Evolutionary conservation across 2,329 filamentous ascomycete species (phyloP).

Genomic region (Taxawa tesnikishii): DNA sequence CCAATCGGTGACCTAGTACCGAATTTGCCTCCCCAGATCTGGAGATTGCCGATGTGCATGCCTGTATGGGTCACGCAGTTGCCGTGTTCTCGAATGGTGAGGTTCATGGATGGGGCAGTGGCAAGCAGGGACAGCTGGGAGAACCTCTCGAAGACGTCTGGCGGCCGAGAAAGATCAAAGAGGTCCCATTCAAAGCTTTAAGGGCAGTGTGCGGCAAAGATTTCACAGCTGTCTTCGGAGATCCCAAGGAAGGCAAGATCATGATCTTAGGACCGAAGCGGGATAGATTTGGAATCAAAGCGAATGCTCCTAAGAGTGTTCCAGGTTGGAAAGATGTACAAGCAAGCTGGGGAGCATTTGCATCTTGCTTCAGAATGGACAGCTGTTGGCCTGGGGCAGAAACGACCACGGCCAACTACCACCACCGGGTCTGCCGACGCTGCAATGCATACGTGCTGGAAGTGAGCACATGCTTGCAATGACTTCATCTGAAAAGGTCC

Average conservation of each 20-base stretch:
- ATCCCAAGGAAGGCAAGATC: conserved; percentile 44
- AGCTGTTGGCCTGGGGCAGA: conserved; percentile 64
- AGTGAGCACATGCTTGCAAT: conserved; percentile 82
- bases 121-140: conserved; percentile 75
- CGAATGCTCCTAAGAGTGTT: conserved; percentile 37
- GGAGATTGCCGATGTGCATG: conserved; percentile 52
- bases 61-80: conserved; percentile 68
- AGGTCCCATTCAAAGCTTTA: conserved; percentile 48
- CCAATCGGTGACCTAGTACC: conserved; percentile 35
- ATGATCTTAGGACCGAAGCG: conserved; percentile 64
- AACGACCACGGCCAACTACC: conserved; percentile 75
- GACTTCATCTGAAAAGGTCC: conserved; percentile 49
- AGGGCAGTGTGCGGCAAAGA: conserved; percentile 71
- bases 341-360: conserved; percentile 78
- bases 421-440: conserved; percentile 45
- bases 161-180: conserved; percentile 48
- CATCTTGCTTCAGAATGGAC: conserved; percentile 50
- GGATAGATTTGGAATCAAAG: conserved; percentile 40
- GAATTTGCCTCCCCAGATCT: conserved; percentile 52
- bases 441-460: conserved; percentile 61
- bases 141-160: conserved; percentile 40
- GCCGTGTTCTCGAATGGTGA: conserved; percentile 62
- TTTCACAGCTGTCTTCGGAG: conserved; percentile 61
- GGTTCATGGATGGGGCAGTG: conserved; percentile 80
- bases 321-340: conserved; percentile 54